Conservation (phyloP, 768 basidiomycete species). For the Wakefieldia striispora region DNA sequence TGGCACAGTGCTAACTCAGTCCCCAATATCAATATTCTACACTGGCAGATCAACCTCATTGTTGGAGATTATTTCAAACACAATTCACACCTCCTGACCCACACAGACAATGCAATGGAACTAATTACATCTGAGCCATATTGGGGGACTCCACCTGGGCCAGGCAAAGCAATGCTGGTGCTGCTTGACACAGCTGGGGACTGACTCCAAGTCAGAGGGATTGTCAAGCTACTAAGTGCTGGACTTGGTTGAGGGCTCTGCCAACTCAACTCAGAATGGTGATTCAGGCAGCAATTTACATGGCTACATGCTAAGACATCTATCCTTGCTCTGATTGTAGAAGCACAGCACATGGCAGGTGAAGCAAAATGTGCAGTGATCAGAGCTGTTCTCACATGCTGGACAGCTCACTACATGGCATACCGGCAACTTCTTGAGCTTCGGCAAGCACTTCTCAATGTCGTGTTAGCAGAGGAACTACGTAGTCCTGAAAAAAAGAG, state of each 20-base stretch:
- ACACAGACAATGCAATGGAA: constrained; percentile 27
- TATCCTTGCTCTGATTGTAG: constrained; percentile 29
- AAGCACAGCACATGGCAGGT: constrained; percentile 15
- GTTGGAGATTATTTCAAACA: constrained; percentile 38
- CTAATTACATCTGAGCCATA: too few species aligned
- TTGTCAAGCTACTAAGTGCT: too few species aligned
- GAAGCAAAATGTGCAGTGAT: constrained; percentile 19
- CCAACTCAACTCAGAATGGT: too few species aligned
- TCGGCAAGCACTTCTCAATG: constrained; percentile 6
- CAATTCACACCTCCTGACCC: neutral
- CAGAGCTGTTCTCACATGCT: constrained; percentile 34
- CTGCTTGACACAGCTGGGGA: too few species aligned
- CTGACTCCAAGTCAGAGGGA: too few species aligned
- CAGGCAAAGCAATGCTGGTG: too few species aligned
- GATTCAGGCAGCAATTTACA: too few species aligned
- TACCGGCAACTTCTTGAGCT: constrained; percentile 31
- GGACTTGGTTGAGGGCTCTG: too few species aligned
- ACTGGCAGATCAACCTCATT: constrained; percentile 36
- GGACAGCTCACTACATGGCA: constrained; percentile 38
- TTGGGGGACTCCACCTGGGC: too few species aligned
- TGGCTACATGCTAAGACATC: constrained; percentile 38
- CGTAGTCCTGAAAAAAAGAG: constrained; percentile 23
- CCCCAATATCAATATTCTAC: too few species aligned
- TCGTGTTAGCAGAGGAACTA: constrained; percentile 13
- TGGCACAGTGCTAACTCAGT: too few species aligned